Base-by-base conservation (phyloP, 129 eudicot genomes). In the Helianthus tuberosus region DNA sequence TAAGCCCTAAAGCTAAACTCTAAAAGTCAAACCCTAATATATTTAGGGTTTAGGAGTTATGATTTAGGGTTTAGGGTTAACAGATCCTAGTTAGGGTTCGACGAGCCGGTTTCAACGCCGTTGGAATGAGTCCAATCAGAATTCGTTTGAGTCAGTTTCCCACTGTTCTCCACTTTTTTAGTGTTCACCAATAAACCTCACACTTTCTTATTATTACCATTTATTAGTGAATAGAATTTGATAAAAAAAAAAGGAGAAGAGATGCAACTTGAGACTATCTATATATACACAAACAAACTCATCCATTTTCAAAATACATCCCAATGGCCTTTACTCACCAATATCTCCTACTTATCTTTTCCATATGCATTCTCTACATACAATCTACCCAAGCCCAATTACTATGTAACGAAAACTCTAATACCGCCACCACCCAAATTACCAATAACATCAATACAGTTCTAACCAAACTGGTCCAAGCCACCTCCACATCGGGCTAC, bases 391-490 rank as follows among this genome's bases (percentile, higher is more conserved):
- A 77, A 8, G 46, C 46, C 46, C 46, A 39, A 39, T 39, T 39
- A 39, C 46, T 47, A 62, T 90, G 96, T 65, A 77, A 81, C 59
- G 36, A 53, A 17, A 58, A 74, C 51, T 69, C 83, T 11, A 83
- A 76, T 13, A 76, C 63, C 27, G 66, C 68, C 41, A 71, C 69
- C 3, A 65, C 72, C 53, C 16, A 69, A 54, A 59, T 73, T 20
- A 80, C 91, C 15, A 41, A 58, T 53, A 88, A 88, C 84, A 88
- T 88, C 13, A 67, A 82, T 11, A 43, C 48, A 55, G 20, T 88
- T 25, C 41, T 88, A 16, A 57, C 84, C n/a, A 11, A 49, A 14
- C 52, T 91, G 8, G 86, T 86, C 68, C 71, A 79, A 25, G 47
- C 68, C 64, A 76, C 83, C 6, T 35, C 76, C 67, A 50, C 58